A percentile compares a stretch with the other conserved stretches of the same genome.
Evolutionary conservation across 805 yeast species (phyloP).

Genomic region (Kodamaea restingae): DNA sequence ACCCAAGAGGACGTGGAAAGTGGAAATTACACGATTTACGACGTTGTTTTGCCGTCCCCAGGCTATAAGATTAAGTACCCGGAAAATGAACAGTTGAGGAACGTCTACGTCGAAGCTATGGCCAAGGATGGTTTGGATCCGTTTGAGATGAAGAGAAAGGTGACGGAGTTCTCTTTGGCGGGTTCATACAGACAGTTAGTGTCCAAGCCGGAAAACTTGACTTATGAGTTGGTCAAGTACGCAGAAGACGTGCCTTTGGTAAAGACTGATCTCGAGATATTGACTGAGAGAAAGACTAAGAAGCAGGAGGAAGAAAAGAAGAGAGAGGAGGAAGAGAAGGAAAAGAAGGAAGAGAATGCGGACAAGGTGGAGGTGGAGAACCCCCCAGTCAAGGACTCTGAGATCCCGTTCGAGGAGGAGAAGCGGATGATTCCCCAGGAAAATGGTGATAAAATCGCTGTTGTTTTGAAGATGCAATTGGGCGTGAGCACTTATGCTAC

Average conservation of each 20-base stretch:
- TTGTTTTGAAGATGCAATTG: slow-evolving; percentile 69
- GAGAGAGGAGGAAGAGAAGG: slow-evolving; percentile 9
- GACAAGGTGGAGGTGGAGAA: slow-evolving; percentile 21
- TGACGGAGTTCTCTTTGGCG: slow-evolving; percentile 83
- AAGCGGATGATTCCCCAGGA: slow-evolving; percentile 12
- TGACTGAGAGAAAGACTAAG: slow-evolving; percentile 21
- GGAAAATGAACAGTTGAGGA: slow-evolving; percentile 51
- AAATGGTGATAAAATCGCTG: slow-evolving; percentile 54
- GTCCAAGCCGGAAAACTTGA: slow-evolving; percentile 59
- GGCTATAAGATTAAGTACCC: slow-evolving; percentile 94
- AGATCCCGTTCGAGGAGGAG: neutral
- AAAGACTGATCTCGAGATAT: slow-evolving; percentile 65
- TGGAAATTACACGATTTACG: slow-evolving; percentile 63
- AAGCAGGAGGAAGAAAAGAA: slow-evolving; percentile 11
- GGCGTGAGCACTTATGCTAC: slow-evolving; percentile 94
- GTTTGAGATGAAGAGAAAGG: slow-evolving; percentile 74
- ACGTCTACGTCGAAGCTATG: slow-evolving; percentile 71
- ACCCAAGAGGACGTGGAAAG: slow-evolving; percentile 66
- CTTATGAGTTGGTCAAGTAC: slow-evolving; percentile 62
- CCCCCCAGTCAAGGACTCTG: slow-evolving; percentile 13
- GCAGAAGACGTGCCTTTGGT: slow-evolving; percentile 67
- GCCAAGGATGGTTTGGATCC: slow-evolving; percentile 79
- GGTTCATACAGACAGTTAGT: slow-evolving; percentile 83
- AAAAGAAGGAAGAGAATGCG: neutral
- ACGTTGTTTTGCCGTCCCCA: slow-evolving; percentile 92